Evolutionary conservation across 495 filamentous ascomycete species (phyloP), one percentile per base, ranked within the genome.

Genomic region (Lasiosphaeris hirsuta): DNA sequence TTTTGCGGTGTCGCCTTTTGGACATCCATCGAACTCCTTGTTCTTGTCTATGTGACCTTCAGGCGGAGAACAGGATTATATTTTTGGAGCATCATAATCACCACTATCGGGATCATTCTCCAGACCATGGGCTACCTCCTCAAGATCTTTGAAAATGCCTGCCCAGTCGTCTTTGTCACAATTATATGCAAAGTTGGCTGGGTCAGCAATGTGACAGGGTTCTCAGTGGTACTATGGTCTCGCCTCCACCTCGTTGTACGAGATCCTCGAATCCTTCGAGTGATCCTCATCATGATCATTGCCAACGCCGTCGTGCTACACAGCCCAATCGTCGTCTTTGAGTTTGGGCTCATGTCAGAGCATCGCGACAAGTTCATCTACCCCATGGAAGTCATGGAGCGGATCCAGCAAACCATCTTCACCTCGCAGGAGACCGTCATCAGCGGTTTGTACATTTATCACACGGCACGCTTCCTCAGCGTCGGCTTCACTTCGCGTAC

Each of bases 341-440:
- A 80, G 15, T 86, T 75, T 61, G 56, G 56, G 9, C 34, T 39
- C 19, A 36, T 51, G 8, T 44, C 47, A 4, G 10, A 3, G 35
- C 84, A 85, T 61, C 72, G 81, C 7, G 63, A 66, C 13, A 18
- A 66, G 48, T 44, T 56, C n/a, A 46, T 44, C 5, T 33, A 58
- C 43, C 73, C 69, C n/a, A 70, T 77, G 43, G 60, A 63, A 39
- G 56, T 83, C 60, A 81, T 83, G 75, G 83, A 86, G 62, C 81
- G 82, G 59, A 78, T 86, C 43, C 84, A 86, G 62, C 81, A 85
- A 73, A 81, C 80, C 35, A 72, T 75, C 17, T 86, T 87, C 65
- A 81, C 75, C 63, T 49, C 85, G 14, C 84, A 87, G 63, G 84
- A 87, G 58, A 75, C 79, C 47, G 66, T 84, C 62, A 76, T 87